Percentiles rank a stretch among this genome's conserved stretches.
Conservation (phyloP, 164 flowering plant species). For the Euptelea pleiosperma region DNA sequence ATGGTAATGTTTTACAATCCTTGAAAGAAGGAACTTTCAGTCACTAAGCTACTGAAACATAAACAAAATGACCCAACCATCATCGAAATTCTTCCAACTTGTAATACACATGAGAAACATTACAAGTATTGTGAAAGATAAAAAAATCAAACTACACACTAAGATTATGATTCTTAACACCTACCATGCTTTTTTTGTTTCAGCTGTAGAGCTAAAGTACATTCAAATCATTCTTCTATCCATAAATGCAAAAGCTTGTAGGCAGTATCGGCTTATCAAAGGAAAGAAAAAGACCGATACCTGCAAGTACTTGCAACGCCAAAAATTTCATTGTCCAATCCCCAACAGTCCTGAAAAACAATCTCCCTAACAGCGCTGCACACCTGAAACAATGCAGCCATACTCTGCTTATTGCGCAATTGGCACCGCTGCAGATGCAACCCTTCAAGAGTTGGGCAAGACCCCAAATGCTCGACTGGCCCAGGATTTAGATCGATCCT, state of each 20-base stretch:
- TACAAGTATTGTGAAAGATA: neutral
- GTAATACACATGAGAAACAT: neutral
- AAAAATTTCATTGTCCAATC: conserved; percentile 69
- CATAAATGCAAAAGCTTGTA: neutral
- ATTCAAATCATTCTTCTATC: neutral
- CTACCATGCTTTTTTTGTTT: no score
- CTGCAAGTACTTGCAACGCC: conserved; percentile 56
- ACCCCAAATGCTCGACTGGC: conserved; percentile 61
- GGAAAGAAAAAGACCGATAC: conserved; percentile 34
- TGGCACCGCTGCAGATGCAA: conserved; percentile 80
- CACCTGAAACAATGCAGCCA: conserved; percentile 57
- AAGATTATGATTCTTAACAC: no score
- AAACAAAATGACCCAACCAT: no score
- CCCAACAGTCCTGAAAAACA: conserved; percentile 81
- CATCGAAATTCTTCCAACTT: neutral
- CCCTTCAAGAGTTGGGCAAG: conserved; percentile 62
- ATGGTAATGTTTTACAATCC: no score
- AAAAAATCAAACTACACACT: neutral
- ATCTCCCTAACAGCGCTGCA: conserved; percentile 62
- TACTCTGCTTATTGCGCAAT: conserved; percentile 55
- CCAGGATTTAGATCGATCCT: conserved; percentile 61
- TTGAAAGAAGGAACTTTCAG: no score
- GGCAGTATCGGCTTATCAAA: neutral
- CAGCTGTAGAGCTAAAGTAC: no score
- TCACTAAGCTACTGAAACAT: no score